These are phyloP conservation scores for Apophysomyces trapeziformis DNA, from an alignment of 371 early-diverging fungal species.

Conservation along the genomic window DNA sequence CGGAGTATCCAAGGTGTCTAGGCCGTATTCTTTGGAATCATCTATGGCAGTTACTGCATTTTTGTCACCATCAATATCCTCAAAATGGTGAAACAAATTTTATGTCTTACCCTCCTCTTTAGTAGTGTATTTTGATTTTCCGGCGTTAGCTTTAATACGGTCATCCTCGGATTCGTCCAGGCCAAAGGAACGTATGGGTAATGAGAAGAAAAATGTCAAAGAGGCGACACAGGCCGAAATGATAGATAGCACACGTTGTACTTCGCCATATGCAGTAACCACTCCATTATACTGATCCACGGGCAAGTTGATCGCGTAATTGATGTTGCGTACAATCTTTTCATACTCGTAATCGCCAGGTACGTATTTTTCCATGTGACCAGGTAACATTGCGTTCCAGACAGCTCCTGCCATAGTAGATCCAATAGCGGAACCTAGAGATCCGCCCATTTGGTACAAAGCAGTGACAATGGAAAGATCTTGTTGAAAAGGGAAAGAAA, in stretches of 20 bases:
- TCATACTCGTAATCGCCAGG: constrained; percentile 39
- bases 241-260: constrained; percentile 33
- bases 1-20: background rate
- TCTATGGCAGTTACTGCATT: background rate
- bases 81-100: too few species aligned
- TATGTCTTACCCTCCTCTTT: background rate
- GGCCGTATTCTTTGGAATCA: background rate
- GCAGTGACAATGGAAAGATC: constrained; percentile 46
- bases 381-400: constrained; percentile 43
- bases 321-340: constrained; percentile 32
- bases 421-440: constrained; percentile 38
- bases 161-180: constrained; percentile 19
- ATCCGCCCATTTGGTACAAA: constrained; percentile 38
- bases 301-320: constrained; percentile 30
- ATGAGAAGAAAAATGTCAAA: constrained; percentile 30
- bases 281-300: constrained; percentile 35
- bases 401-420: constrained; percentile 42
- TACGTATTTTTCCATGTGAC: constrained; percentile 30
- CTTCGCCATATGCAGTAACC: constrained; percentile 31
- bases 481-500: background rate
- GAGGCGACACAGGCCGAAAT: constrained; percentile 33
- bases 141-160: background rate
- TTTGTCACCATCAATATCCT: too few species aligned
- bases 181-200: constrained; percentile 42
- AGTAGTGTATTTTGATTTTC: background rate